These are phyloP conservation scores for Ochromonadaceae sp. DNA, from an alignment of 352 stramenopile genomes.

Conservation along the genomic window DNA sequence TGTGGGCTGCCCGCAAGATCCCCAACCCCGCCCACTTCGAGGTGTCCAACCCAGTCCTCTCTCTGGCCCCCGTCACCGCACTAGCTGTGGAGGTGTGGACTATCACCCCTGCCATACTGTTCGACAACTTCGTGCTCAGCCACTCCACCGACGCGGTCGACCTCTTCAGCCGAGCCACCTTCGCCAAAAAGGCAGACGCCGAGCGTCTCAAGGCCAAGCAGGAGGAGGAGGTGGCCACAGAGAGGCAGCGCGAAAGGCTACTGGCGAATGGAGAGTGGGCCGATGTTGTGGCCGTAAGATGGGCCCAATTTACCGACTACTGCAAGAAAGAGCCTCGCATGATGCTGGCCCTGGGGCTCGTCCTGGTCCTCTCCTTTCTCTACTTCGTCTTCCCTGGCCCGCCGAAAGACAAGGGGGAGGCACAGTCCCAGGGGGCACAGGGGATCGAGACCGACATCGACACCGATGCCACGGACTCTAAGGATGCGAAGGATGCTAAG, in stretches of 20 bases:
- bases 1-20: conserved; percentile 67
- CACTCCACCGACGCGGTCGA: conserved; percentile 39
- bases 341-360: not conserved
- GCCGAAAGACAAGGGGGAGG: no score
- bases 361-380: not conserved
- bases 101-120: conserved; percentile 56
- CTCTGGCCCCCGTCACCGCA: conserved; percentile 57
- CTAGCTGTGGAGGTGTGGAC: conserved; percentile 60
- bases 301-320: not conserved
- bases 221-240: not conserved
- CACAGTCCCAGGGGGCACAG: no score
- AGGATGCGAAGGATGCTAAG: no score
- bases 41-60: conserved; percentile 46
- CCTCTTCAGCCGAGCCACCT: not conserved
- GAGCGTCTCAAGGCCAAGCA: not conserved
- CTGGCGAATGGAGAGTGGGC: not conserved
- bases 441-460: no score
- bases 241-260: not conserved
- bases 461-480: no score
- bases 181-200: not conserved
- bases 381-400: conserved; percentile 4
- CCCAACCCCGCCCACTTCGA: conserved; percentile 70
- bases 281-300: not conserved
- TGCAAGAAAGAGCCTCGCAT: not conserved
- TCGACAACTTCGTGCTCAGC: conserved; percentile 78